These are phyloP conservation scores for Phytophthora tentaculata DNA, from an alignment of 352 stramenopile genomes.

Conservation along the genomic window DNA sequence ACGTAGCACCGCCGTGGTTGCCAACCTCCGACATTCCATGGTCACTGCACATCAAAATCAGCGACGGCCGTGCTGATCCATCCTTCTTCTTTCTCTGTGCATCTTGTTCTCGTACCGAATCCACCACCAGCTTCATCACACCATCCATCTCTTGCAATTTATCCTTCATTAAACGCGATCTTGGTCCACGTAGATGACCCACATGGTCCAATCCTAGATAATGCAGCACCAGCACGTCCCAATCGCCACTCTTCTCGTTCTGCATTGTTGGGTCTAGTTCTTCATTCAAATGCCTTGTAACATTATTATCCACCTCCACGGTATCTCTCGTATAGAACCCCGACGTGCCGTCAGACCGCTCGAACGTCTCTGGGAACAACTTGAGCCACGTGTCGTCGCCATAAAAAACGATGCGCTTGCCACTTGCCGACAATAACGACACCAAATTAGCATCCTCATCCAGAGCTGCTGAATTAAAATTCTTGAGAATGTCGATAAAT, in stretches of 20 bases:
- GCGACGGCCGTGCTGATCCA: conserved; percentile 41
- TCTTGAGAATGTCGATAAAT: conserved; percentile 93
- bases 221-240: conserved; percentile 87
- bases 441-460: conserved; percentile 75
- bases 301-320: conserved; percentile 86
- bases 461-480: conserved; percentile 89
- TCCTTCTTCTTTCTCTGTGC: conserved; percentile 30
- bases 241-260: conserved; percentile 71
- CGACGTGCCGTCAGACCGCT: conserved; percentile 78
- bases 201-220: conserved; percentile 91
- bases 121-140: conserved; percentile 64
- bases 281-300: conserved; percentile 84
- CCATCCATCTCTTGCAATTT: conserved; percentile 89
- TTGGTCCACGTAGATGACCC: conserved; percentile 80
- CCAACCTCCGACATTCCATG: conserved; percentile 91
- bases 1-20: conserved; percentile 85
- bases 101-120: conserved; percentile 71
- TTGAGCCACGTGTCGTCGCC: conserved; percentile 92
- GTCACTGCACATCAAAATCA: conserved; percentile 88
- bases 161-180: conserved; percentile 74
- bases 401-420: conserved; percentile 83
- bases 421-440: conserved; percentile 50
- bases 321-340: conserved; percentile 91
- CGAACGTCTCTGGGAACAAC: conserved; percentile 79
- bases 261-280: conserved; percentile 82